A percentile compares a stretch with the other conserved stretches of the same genome.
phyloP scores from a whole-genome alignment of 352 stramenopile species.

The Phytophthora ohioensis region DNA sequence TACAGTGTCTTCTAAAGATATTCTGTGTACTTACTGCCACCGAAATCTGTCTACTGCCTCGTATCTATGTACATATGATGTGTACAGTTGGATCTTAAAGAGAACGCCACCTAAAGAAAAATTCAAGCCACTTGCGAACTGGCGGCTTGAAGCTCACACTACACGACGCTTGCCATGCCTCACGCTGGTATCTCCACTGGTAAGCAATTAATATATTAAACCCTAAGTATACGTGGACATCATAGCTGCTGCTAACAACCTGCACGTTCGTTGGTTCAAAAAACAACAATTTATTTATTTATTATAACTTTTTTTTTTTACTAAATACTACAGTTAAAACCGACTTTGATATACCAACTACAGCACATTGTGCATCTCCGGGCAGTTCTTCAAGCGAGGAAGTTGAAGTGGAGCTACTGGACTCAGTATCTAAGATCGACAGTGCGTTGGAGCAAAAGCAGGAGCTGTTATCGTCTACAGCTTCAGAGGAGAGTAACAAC shows the following conservation, averaged over 20 bases:
- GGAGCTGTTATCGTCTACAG: slow-evolving; percentile 24
- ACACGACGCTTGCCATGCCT: slow-evolving; percentile 14
- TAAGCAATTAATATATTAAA: neutral
- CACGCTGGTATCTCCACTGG: slow-evolving; percentile 1
- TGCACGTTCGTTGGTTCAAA: no score
- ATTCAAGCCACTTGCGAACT: slow-evolving; percentile 19
- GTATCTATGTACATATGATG: neutral
- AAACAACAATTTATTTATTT: no score
- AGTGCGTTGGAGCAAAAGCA: slow-evolving; percentile 17
- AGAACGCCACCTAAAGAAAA: slow-evolving; percentile 14
- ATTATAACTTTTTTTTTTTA: neutral
- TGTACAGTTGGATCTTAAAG: slow-evolving; percentile 26
- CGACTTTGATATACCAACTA: neutral
- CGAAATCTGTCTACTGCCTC: neutral
- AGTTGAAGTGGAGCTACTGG: slow-evolving; percentile 35
- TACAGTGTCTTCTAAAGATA: slow-evolving; percentile 15
- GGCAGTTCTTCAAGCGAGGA: slow-evolving; percentile 33
- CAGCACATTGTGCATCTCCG: neutral
- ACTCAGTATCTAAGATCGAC: slow-evolving; percentile 39
- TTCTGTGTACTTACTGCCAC: slow-evolving; percentile 1
- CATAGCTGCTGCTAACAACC: no score
- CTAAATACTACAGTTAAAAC: neutral
- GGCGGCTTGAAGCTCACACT: slow-evolving; percentile 5
- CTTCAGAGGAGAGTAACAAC: slow-evolving; percentile 15
- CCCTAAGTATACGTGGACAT: no score